A percentile compares a stretch with the other conserved stretches of the same genome.
phyloP scores from a whole-genome alignment of 1,284 basidiomycete species.

The Ustilago shanxiensis region DNA sequence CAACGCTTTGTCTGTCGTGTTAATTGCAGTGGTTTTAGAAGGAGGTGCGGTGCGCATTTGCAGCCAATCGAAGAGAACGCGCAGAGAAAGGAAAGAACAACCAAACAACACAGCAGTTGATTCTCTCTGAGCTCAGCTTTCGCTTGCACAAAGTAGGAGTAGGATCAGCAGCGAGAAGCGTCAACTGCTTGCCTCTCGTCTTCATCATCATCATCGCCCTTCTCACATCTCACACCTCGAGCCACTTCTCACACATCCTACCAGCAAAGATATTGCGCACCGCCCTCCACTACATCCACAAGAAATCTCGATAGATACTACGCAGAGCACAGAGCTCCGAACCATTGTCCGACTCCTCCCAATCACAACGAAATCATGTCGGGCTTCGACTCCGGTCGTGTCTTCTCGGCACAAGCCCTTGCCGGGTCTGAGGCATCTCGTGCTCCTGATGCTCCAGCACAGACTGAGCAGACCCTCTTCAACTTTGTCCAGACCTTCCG shows the following conservation, averaged over 20 bases:
- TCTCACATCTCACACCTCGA: too few species aligned
- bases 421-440: conserved; percentile 60
- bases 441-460: conserved; percentile 66
- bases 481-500: conserved; percentile 69
- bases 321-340: background rate
- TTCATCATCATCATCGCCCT: background rate
- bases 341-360: background rate
- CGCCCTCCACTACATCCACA: background rate
- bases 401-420: conserved; percentile 66
- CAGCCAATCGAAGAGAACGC: conserved; percentile 3
- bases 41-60: conserved; percentile 9
- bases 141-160: conserved; percentile 2
- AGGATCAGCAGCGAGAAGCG: background rate
- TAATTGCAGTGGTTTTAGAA: conserved; percentile 27
- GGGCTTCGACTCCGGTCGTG: conserved; percentile 68
- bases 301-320: too few species aligned
- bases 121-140: background rate
- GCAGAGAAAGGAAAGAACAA: conserved; percentile 1
- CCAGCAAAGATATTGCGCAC: too few species aligned
- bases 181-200: background rate
- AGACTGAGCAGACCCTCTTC: conserved; percentile 66
- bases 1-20: conserved; percentile 24
- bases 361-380: conserved; percentile 58
- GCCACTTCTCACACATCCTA: too few species aligned
- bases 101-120: background rate